Evolutionary conservation across 2,329 filamentous ascomycete genomes (phyloP), one percentile per base, ranked within the genome.

Genomic region (Cryphonectria japonica): DNA sequence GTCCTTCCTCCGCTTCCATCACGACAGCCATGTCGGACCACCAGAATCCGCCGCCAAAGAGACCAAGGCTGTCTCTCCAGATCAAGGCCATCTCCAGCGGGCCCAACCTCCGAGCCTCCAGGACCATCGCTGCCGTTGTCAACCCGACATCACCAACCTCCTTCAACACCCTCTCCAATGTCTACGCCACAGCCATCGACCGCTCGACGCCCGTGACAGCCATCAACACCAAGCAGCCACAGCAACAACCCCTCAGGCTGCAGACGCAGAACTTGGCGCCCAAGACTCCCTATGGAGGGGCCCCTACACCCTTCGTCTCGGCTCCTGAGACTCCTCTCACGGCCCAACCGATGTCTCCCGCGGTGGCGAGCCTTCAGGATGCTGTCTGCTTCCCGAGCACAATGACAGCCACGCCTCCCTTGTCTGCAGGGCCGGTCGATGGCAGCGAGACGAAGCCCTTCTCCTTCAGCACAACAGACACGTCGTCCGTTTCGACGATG

Each of bases 121-220:
- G 83, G 72, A 82, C 81, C 6, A 77, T 86, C 60, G 79, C 83
- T 32, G 82, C 84, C 69, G 82, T 83, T 67, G 79, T 87, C 54
- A 85, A 90, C 75, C 85, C 87, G 41, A 86, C 83, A 71, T 89
- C 89, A 43, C 87, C 88, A 3, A 91, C 89, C 1, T 83, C 88
- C 32, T 90, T 90, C 81, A 91, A 91, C 79, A 91, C 89, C 2
- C 83, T 91, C 54, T 89, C 88, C 68, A 91, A 91, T 79, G 86
- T 88, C 72, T 91, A 91, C 76, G 85, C 87, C 37, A 87, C 86
- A 3, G 87, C 88, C 72, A 89, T 91, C 68, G 88, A 89, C 78
- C 85, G 87, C 72, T 85, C 86, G 39, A 85, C 87, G 1, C 83
- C 86, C 9, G 76, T 86, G 64, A 86, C 84, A 2, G 84, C 86